Evolutionary conservation across 805 yeast species (phyloP).

Genomic region (Tetrapisispora iriomotensis): DNA sequence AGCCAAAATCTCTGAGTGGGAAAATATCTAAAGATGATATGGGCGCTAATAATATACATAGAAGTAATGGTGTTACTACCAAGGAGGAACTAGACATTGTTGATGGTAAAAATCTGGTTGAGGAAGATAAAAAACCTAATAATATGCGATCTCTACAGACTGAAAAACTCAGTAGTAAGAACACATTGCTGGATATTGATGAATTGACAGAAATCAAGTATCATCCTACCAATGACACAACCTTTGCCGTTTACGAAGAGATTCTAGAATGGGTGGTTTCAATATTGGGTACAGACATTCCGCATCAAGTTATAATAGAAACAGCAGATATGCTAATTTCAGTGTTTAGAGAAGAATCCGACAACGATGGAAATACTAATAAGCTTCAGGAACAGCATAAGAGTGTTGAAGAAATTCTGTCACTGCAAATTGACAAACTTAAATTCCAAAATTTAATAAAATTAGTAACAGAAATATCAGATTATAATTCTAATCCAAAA

Average conservation of each 20-base stretch:
- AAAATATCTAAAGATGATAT: slow-evolving; percentile 56
- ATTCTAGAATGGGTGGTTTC: slow-evolving; percentile 51
- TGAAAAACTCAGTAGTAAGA: slow-evolving; percentile 1
- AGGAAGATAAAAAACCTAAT: no score
- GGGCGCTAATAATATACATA: slow-evolving; percentile 46
- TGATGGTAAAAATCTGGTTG: no score
- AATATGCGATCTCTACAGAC: no score
- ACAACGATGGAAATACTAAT: slow-evolving; percentile 11
- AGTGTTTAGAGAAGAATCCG: slow-evolving; percentile 10
- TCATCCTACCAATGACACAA: slow-evolving; percentile 49
- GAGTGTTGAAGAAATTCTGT: slow-evolving; percentile 39
- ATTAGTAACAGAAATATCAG: slow-evolving; percentile 41
- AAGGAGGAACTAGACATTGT: no score
- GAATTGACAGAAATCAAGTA: slow-evolving; percentile 46
- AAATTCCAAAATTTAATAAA: slow-evolving; percentile 37
- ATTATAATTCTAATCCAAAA: slow-evolving; percentile 29
- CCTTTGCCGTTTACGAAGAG: slow-evolving; percentile 41
- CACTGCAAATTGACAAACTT: slow-evolving; percentile 22
- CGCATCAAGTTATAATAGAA: slow-evolving; percentile 54
- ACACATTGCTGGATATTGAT: slow-evolving; percentile 29
- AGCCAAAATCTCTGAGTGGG: slow-evolving; percentile 67
- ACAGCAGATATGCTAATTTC: slow-evolving; percentile 20
- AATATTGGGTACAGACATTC: slow-evolving; percentile 57
- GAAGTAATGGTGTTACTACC: no score
- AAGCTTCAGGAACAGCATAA: slow-evolving; percentile 34